Evolutionary conservation across 169 alveolate genomes (phyloP), one percentile per base, ranked within the genome.

Genomic region (Theileria parva): DNA sequence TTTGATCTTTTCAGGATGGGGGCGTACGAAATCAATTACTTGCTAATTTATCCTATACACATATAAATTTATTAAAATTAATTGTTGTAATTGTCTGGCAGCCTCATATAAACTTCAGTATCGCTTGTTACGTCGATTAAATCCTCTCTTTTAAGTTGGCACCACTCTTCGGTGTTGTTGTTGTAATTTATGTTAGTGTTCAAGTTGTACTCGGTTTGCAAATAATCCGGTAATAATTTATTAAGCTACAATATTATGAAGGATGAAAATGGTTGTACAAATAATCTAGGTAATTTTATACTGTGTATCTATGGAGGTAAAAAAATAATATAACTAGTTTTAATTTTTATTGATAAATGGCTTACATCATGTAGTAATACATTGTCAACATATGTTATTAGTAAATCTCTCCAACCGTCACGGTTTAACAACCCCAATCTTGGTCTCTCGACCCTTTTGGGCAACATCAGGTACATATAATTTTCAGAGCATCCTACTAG

Each of bases 401-500:
- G 76, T 55, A 91, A 65, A 64, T 91, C 95, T 27, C 95, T 81
- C 95, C 95, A 91, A 6, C 95, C 95, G 27, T 85, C 92, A 28
- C 95, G 79, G 44, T 61, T 77, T 17, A 66, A 60, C 17, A 91
- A 65, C 7, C 95, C 95, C 61, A 91, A 77, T 8, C 71, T 7
- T 32, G 85, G 87, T 21, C 95, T 77, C 57, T 91, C 95, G 23
- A 73, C 68, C 23, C 86, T 50, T 44, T 91, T 91, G 39, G 95
- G 95, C n/a, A 91, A 75, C 93, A 91, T 85, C 19, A 86, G 57
- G 86, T 86, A 91, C 95, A 91, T 91, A 86, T 87, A 91, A 66
- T 80, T 71, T 61, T 91, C 95, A 59, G 92, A 85, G 25, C 93
- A 91, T 6, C 95, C 95, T 60, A 87, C 68, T 65, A 78, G 39